phyloP scores from a whole-genome alignment of 2,329 filamentous ascomycete species.

The Penicillium sp. region DNA sequence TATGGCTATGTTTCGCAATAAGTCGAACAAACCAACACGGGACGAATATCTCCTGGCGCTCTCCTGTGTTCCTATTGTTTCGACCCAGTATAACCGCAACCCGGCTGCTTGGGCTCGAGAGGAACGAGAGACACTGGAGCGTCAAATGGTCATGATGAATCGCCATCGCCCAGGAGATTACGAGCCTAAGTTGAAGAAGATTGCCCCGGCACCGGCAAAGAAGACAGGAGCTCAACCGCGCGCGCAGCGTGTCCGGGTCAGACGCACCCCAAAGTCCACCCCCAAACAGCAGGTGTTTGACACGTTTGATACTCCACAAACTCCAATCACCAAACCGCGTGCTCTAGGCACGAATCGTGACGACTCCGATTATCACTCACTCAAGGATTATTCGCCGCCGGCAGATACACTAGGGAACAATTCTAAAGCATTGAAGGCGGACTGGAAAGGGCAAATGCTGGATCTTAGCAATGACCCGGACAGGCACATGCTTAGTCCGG shows the following conservation, averaged over 20 bases:
- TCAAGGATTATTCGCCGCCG: conserved; percentile 71
- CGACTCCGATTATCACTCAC: conserved; percentile 72
- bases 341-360: conserved; percentile 63
- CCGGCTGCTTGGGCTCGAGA: conserved; percentile 44
- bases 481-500: conserved; percentile 66
- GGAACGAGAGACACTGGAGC: conserved; percentile 42
- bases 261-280: conserved; percentile 42
- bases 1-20: conserved; percentile 42
- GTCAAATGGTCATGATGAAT: conserved; percentile 42
- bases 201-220: conserved; percentile 40
- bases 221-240: conserved; percentile 26
- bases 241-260: conserved; percentile 33
- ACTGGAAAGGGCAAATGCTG: conserved; percentile 79
- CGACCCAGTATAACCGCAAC: conserved; percentile 43
- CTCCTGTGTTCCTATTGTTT: conserved; percentile 44
- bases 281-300: conserved; percentile 40
- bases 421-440: conserved; percentile 70
- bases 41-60: conserved; percentile 45
- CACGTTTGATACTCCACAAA: conserved; percentile 34
- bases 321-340: conserved; percentile 43
- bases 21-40: conserved; percentile 42
- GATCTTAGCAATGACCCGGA: conserved; percentile 72
- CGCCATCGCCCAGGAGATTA: conserved; percentile 32
- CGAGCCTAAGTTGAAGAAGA: conserved; percentile 38
- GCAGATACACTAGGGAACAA: conserved; percentile 61